Conservation (phyloP, 2,329 filamentous ascomycete genomes). For the Dactylonectria macrodidyma region DNA sequence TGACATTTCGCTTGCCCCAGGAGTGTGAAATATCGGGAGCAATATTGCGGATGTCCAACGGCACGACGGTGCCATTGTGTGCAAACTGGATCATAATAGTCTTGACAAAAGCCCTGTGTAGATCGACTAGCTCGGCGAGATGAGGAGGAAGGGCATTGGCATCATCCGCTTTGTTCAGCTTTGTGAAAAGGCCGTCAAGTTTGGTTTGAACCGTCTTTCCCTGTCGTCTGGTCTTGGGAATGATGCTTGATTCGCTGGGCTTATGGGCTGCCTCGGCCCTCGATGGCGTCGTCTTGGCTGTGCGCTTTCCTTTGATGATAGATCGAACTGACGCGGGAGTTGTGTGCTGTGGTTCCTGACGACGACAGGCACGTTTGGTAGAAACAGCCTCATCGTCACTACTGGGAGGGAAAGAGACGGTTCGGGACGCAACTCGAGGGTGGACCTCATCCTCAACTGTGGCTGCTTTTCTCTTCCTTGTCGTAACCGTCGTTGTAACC, state of each 20-base stretch:
- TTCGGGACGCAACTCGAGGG: constrained; percentile 45
- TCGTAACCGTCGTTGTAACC: constrained; percentile 28
- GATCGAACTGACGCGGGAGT: constrained; percentile 24
- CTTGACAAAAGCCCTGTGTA: constrained; percentile 78
- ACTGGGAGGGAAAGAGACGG: constrained; percentile 53
- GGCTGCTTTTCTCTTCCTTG: constrained; percentile 58
- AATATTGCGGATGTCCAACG: constrained; percentile 75
- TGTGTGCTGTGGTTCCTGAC: constrained; percentile 41
- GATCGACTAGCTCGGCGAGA: constrained; percentile 71
- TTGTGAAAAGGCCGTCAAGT: constrained; percentile 60
- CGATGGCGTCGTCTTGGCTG: constrained; percentile 49
- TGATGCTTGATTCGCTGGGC: constrained; percentile 50
- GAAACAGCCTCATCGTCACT: constrained; percentile 49
- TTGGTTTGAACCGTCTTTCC: constrained; percentile 51
- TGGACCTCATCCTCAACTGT: constrained; percentile 46
- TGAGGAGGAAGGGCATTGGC: constrained; percentile 62
- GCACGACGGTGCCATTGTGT: constrained; percentile 75
- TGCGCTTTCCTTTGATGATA: constrained; percentile 50
- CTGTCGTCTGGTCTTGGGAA: constrained; percentile 50
- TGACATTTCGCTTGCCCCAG: constrained; percentile 81
- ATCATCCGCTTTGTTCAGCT: constrained; percentile 48
- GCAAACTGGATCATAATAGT: constrained; percentile 78
- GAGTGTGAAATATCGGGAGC: constrained; percentile 74
- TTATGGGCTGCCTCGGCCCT: constrained; percentile 50
- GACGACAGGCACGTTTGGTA: constrained; percentile 49